Base-by-base conservation (phyloP, 345 rosid species). In the Lagerstroemia speciosa region DNA sequence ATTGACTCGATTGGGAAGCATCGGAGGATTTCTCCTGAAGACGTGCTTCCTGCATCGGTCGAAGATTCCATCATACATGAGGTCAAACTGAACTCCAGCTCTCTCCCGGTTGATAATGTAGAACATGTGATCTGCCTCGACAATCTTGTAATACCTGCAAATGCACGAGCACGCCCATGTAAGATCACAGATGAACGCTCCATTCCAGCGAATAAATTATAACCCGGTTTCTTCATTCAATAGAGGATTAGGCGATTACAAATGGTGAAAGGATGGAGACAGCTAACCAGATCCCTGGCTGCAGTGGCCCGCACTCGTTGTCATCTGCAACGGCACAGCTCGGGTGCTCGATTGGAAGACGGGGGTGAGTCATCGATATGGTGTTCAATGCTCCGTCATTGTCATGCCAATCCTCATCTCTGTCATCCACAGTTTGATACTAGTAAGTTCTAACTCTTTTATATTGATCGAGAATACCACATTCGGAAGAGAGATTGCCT, bases 381-480 rank as follows among this genome's bases (percentile, higher is more conserved):
- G 93, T 89, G 84, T 91, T 94, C 67, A 94, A 67, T 53, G 98
- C 98, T 72, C 99, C 98, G 74, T 94, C 99, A 74, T 94, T 94
- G 74, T 94, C 98, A 67, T 71, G 82, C 99, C 99, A 94, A 78
- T 89, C 96, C 75, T 94, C 97, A 83, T 94, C 96, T 81, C 98
- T 94, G 67, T 10, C 32, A 38, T 64, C 15, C 17, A 64, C 67
- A 64, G 7, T 14, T 17, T 63, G 33, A 63, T 17, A n/a, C 7
- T 62, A 62, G 65, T 29, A 15, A 62, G 26, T 30, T 36, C 32
- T 16, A 62, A 24, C 22, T 16, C 34, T 33, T 38, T 11, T 9
- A 6, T 37, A 50, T 1, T 9, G 10, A 26, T 29, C 26, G 32
- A 26, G 52, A 33, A 10, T 24, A 37, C 37, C 60, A 22, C 24